Conservation (phyloP, 2,329 filamentous ascomycete species). For the Pyrenochaeta sp. region DNA sequence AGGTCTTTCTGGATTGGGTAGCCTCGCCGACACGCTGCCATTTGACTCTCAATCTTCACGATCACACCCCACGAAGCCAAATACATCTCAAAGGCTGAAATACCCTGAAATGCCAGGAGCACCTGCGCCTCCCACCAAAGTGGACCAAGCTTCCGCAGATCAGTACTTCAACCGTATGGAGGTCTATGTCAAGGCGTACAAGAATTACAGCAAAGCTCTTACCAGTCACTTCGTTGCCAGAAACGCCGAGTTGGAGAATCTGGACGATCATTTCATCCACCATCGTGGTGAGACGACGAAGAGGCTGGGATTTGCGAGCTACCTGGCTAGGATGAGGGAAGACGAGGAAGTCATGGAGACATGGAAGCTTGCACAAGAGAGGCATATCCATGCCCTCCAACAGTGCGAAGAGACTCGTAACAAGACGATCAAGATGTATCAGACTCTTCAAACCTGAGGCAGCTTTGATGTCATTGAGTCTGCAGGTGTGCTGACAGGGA, state of each 20-base stretch:
- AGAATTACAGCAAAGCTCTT: conserved; percentile 63
- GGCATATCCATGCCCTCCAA: conserved; percentile 66
- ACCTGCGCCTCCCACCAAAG: conserved; percentile 54
- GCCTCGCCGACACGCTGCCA: conserved; percentile 64
- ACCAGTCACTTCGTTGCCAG: conserved; percentile 64
- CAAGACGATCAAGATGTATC: conserved; percentile 40
- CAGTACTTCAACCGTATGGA: conserved; percentile 63
- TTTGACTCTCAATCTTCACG: conserved; percentile 65
- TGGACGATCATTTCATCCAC: conserved; percentile 59
- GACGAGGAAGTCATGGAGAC: conserved; percentile 69
- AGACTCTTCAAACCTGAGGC: conserved; percentile 19
- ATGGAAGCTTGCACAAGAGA: conserved; percentile 68
- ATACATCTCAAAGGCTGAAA: conserved; percentile 52
- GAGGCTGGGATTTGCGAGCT: conserved; percentile 65
- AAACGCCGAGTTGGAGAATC: conserved; percentile 55
- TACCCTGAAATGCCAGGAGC: conserved; percentile 62
- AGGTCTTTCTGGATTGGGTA: conserved; percentile 61
- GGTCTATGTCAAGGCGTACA: conserved; percentile 65
- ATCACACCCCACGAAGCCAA: conserved; percentile 52
- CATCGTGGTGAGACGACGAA: conserved; percentile 59
- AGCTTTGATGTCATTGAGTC: neutral
- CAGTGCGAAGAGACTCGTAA: conserved; percentile 44
- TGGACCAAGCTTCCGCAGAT: conserved; percentile 60
- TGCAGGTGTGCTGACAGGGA: conserved; percentile 12
- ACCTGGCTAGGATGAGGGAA: conserved; percentile 68